Evolutionary conservation across 768 basidiomycete species (phyloP), one percentile per base, ranked within the genome.

Genomic region (Amanita exitialis): DNA sequence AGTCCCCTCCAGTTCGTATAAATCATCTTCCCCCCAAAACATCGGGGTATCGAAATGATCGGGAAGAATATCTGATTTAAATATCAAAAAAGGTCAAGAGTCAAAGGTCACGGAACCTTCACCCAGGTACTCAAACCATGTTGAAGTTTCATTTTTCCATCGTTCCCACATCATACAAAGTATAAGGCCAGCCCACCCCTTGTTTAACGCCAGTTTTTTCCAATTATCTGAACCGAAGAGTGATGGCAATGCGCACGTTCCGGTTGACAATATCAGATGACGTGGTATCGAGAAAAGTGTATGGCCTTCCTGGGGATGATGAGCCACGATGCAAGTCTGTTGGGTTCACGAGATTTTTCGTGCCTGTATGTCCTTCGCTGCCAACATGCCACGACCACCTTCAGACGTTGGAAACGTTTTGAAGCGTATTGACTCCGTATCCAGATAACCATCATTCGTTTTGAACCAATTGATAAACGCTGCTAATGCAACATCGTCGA

Each of bases 131-230:
- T 71, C 71, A 4, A 63, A 59, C 92, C 91, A 90, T 49, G 68
- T 79, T 44, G 89, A 86, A 16, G 70, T 60, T 3, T 68, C 51
- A 0, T 82, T 81, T 55, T 74, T 74, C 3, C 82, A 77, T 49
- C 78, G 78, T 65, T 99, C 96, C 88, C 90, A 96, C 87, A 98
- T 90, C 82, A 99, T 86, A 56, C 84, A 89, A 35, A 98, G 71
- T 53, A 99, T 97, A 41, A 97, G 68, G 3, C 86, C 86, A 1
- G 77, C 71, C 96, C 96, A 99, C 6, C 91, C 83, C 51, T 76
- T 66, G 46, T 83, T 72, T 52, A 97, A 64, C 16, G 69, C 66
- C 51, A 70, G 64, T 20, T 63, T 64, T 56, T 69, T 78, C 93
- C 93, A 97, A 27, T 74, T 75, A 9, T 73, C 70, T 6, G 66